Base-by-base conservation (phyloP, 306 rosid genomes). In the Quercus aquifolioides region DNA sequence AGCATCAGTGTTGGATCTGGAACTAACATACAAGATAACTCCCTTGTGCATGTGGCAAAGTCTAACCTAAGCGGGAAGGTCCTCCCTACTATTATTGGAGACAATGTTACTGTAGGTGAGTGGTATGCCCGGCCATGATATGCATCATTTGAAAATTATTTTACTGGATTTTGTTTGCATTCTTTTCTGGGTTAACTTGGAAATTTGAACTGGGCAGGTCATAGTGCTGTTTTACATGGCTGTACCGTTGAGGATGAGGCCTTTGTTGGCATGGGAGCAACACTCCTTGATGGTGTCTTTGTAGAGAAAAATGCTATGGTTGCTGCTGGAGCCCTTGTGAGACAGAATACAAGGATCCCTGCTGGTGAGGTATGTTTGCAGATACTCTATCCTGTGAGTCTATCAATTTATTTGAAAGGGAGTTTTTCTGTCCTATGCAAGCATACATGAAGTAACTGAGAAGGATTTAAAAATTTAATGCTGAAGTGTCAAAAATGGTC, bases 211-310 rank as follows among this genome's bases (percentile, higher is more conserved):
- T 54, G 80, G 59, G 58, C 86, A 94, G 97, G 97, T 78, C 99
- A 92, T 64, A 90, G 94, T 85, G 97, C 94, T 69, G 94, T 94
- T 79, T 28, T 94, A 71, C 97, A 94, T 74, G 97, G 99, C 64
- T 94, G 99, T 72, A 94, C 97, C 33, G 88, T 94, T 55, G 95
- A 94, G 80, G 97, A 92, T 72, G 97, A 91, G 85, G 95, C 99
- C 71, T 94, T 92, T 91, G 97, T 94, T 21, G 99, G 97, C 26
- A 91, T 92, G 97, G 95, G 97, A 68, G 97, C 97, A 33, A 89
- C 86, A 31, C 78, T 94, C 62, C 99, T 94, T 56, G 99, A 94
- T 83, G 99, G 99, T 51, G 97, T 88, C 13, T 57, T 82, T 77
- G 94, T 94, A 56, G 99, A 92, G 89, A 94, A 86, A 83, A 84